Conservation (phyloP, 495 filamentous ascomycete species). For the Xylaria curta region DNA sequence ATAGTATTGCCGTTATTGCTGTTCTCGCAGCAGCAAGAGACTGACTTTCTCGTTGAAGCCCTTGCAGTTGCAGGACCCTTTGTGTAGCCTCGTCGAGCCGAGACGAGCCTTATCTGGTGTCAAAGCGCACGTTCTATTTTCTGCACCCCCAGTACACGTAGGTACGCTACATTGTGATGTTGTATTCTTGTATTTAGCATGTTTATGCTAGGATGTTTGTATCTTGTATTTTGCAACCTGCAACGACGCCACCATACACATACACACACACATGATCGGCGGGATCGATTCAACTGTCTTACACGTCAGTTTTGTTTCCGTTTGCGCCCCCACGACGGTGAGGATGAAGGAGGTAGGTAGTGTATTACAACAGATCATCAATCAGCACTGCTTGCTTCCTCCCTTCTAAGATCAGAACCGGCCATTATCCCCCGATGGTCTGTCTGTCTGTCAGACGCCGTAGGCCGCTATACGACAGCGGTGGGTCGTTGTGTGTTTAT, state of each 20-base stretch:
- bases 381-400: neutral
- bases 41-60: neutral
- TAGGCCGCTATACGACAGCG: neutral
- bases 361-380: slow-evolving; percentile 7
- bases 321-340: neutral
- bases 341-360: neutral
- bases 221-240: slow-evolving; percentile 1
- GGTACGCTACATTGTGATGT: neutral
- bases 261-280: neutral
- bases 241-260: neutral
- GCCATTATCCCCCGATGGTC: neutral
- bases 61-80: slow-evolving; percentile 15
- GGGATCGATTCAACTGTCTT: neutral
- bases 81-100: slow-evolving; percentile 9
- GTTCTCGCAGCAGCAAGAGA: neutral
- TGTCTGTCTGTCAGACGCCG: neutral
- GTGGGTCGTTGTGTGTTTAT: neutral
- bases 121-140: neutral
- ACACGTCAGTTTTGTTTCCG: slow-evolving; percentile 16
- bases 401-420: neutral
- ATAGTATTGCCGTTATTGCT: neutral
- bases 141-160: neutral
- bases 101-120: slow-evolving; percentile 4
- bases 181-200: slow-evolving; percentile 13
- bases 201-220: neutral